Base-by-base conservation (phyloP, 257 asterid species). In the Gentiana straminea region DNA sequence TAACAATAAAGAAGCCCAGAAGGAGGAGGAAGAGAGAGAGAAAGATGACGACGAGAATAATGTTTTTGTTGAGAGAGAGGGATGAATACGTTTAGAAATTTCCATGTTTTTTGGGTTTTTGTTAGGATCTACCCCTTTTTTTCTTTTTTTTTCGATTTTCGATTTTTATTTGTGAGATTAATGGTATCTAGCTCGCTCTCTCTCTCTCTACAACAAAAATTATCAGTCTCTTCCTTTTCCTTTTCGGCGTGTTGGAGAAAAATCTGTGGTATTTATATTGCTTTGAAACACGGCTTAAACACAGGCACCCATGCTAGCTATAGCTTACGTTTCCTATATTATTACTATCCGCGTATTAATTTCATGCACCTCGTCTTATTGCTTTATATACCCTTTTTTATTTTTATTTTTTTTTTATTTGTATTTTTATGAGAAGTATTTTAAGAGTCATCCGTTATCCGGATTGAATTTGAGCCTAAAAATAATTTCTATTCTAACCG, bases 21-120 rank as follows among this genome's bases (percentile, higher is more conserved):
- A 53, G 62, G 9, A 5, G 36, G 37, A 4, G 12, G 33, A 58
- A 13, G 50, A 59, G 71, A 54, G 66, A 66, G 61, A 47, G 60
- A 66, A 41, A 54, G 45, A 44, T 54, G 44, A 6, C 6, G 32
- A 11, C 5, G 37, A 57, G 2, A 57, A 9, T 32, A 4, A 9
- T 13, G 52, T 44, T 52, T 10, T 13, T 51, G 41, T 58, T 58
- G 70, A 52, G 47, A 58, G 33, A 24, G 49, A 47, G 34, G 13
- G 13, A 43, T 5, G 41, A 58, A 3, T 32, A 52, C 45, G 55
- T 13, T 15, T 13, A 58, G 8, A 5, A 36, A 39, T 37, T 4
- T 66, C 66, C 71, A 66, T 66, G 46, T 41, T 51, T 58, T 48
- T 52, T 61, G 65, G 41, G 50, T 56, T 38, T 15, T 41, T 36